Evolutionary conservation across 345 rosid genomes (phyloP), one percentile per base, ranked within the genome.

Genomic region (Lepidium didymum): DNA sequence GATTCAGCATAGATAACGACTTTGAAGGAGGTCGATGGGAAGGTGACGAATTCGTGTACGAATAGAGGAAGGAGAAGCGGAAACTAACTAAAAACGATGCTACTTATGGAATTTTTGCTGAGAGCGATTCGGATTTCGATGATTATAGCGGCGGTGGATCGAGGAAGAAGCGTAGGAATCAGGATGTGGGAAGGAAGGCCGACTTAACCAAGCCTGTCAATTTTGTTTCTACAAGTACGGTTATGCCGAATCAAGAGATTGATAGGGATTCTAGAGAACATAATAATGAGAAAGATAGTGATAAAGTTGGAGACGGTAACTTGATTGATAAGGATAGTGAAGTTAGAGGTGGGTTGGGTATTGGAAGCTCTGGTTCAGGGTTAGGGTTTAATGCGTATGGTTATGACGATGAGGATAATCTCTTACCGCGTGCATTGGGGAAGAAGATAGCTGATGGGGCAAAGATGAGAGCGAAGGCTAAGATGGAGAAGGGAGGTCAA

Each of bases 151-250:
- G 84, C 4, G 71, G 79, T 25, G 83, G 81, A 80, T 81, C 81
- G 25, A 80, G 72, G 70, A 90, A 74, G 75, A 81, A 80, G 66
- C 80, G 81, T 33, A 88, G 74, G 72, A 83, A 83, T 64, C 78
- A 71, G 13, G 92, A 81, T 31, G 50, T 69, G 7, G 84, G 83
- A 7, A 77, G 86, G 51, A 70, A 74, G 37, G 56, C 79, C 9
- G 98, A 90, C 70, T 81, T 84, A 42, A 78, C 94, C 7, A 90
- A 85, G 83, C 98, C 97, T 11, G 87, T 93, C 31, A 85, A 70
- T 74, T 88, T 93, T 37, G 82, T 93, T 45, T 88, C 94, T 23
- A 77, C 89, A 54, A 94, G 97, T 71, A 79, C 75, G 3, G 87
- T 88, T 31, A 82, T 81, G 86, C 98, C 97, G 25, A 77, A 77